phyloP scores from a whole-genome alignment of 2,329 filamentous ascomycete species.

The Botryotinia calthae region DNA sequence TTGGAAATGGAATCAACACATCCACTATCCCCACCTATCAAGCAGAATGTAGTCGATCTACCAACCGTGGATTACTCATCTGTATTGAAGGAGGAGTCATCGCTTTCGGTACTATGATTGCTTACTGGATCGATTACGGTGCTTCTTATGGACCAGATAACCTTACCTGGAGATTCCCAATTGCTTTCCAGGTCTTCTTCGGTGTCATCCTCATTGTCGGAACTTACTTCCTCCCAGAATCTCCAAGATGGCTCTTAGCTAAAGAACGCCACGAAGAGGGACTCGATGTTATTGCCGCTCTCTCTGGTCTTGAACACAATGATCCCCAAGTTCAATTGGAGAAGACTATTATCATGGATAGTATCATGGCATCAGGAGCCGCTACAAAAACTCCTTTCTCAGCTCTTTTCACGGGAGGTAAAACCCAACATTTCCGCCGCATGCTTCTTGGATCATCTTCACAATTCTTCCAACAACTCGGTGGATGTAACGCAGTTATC shows the following conservation, averaged over 20 bases:
- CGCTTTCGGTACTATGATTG: slow-evolving; percentile 68
- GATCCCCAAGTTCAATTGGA: slow-evolving; percentile 41
- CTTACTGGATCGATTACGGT: slow-evolving; percentile 98
- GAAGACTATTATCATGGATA: slow-evolving; percentile 38
- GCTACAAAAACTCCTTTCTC: slow-evolving; percentile 39
- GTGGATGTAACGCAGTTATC: slow-evolving; percentile 46
- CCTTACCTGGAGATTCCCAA: slow-evolving; percentile 83
- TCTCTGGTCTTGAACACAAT: slow-evolving; percentile 67
- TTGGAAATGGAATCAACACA: slow-evolving; percentile 53
- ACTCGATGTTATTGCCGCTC: slow-evolving; percentile 93
- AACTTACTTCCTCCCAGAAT: slow-evolving; percentile 90
- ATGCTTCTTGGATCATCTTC: slow-evolving; percentile 51
- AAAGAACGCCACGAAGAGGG: slow-evolving; percentile 97
- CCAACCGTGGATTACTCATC: slow-evolving; percentile 48
- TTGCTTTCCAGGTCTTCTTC: slow-evolving; percentile 92
- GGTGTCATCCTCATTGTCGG: slow-evolving; percentile 78
- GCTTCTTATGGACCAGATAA: slow-evolving; percentile 83
- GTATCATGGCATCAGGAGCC: slow-evolving; percentile 41
- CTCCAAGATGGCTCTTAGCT: slow-evolving; percentile 91
- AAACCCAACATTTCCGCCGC: slow-evolving; percentile 54
- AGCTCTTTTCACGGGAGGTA: slow-evolving; percentile 50
- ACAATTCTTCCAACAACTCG: slow-evolving; percentile 54
- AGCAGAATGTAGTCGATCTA: slow-evolving; percentile 50
- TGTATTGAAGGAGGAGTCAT: slow-evolving; percentile 58
- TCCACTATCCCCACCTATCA: slow-evolving; percentile 59